Evolutionary conservation across 768 basidiomycete species (phyloP), one percentile per base, ranked within the genome.

Genomic region (Mycena chlorophos): DNA sequence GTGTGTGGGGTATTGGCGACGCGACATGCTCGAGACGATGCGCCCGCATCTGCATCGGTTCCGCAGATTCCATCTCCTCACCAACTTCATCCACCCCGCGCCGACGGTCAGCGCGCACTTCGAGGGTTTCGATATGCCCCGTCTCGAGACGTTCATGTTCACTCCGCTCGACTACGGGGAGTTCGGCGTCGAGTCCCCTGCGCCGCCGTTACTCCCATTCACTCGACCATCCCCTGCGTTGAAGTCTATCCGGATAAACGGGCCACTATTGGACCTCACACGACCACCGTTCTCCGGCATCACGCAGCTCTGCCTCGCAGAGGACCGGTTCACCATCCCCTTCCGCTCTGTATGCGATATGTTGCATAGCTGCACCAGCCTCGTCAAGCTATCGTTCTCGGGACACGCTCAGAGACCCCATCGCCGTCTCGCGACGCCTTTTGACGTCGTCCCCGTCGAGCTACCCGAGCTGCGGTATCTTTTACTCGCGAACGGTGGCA

Each of bases 291-390:
- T 60, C 28, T 40, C 54, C 4, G 39, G 51, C 12, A 55, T 60
- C n/a, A 31, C 51, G 10, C 54, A 60, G n/a, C 39, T 60, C 3
- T 60, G 58, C 27, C 51, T 60, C 25, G n/a, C 38, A 4, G 58
- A 60, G 51, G 57, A 58, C 23, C 58, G 58, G 27, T 60, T 60
- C 51, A 27, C 54, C 3, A 55, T 60, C 37, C 51, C 50, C 8
- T 55, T 60, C 40, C 58, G 51, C 23, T 55, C 58, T 19, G 53
- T 60, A 40, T 60, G 58, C 54, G 51, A 52, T 19, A 55, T 52
- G 5, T 51, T 60, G 2, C 20, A 49, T 5, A 31, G 42, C 23
- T 55, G 58, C 40, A 22, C 8, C 25, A 31, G 30, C 25, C 58
- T 60, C 14, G 51, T 60, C 20, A 55, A 55, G 46, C 53, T 60